phyloP scores from a whole-genome alignment of 805 yeast genomes.

The Torulaspora delbrueckii region DNA sequence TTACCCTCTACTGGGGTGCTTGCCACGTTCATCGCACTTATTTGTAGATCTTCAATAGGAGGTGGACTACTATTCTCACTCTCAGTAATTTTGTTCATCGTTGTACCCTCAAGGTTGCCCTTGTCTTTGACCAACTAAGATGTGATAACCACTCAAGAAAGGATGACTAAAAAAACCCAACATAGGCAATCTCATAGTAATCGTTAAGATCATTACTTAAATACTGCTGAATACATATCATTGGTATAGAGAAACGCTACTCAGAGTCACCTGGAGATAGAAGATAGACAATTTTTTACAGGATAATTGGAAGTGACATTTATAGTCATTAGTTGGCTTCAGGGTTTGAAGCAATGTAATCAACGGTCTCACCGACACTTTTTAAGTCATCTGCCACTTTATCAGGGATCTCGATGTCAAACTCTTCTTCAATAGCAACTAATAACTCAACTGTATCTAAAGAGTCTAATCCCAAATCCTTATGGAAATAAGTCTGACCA shows the following conservation, averaged over 20 bases:
- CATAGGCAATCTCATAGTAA: constrained; percentile 1
- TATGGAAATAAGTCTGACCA: constrained; percentile 45
- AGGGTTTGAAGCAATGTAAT: constrained; percentile 71
- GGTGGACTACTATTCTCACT: background rate
- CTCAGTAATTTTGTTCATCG: background rate
- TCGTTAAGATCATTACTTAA: constrained; percentile 7
- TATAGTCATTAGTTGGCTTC: constrained; percentile 34
- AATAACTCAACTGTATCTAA: constrained; percentile 92
- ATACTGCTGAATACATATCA: constrained; percentile 6
- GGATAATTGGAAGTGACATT: constrained; percentile 2
- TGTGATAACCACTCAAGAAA: background rate
- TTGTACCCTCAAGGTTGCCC: background rate
- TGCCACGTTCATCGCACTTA: background rate
- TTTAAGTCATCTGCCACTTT: constrained; percentile 89
- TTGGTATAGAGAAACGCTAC: constrained; percentile 3
- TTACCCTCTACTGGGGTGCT: background rate
- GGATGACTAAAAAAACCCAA: background rate
- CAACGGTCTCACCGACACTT: constrained; percentile 89
- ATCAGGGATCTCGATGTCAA: constrained; percentile 80
- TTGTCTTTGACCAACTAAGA: background rate
- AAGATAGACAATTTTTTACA: constrained; percentile 11
- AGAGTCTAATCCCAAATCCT: constrained; percentile 67
- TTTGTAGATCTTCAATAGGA: background rate
- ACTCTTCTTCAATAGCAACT: constrained; percentile 93
- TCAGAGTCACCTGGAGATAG: constrained; percentile 1